These are phyloP conservation scores for Nidularia sp. DNA, from an alignment of 768 basidiomycete genomes.

Conservation along the genomic window DNA sequence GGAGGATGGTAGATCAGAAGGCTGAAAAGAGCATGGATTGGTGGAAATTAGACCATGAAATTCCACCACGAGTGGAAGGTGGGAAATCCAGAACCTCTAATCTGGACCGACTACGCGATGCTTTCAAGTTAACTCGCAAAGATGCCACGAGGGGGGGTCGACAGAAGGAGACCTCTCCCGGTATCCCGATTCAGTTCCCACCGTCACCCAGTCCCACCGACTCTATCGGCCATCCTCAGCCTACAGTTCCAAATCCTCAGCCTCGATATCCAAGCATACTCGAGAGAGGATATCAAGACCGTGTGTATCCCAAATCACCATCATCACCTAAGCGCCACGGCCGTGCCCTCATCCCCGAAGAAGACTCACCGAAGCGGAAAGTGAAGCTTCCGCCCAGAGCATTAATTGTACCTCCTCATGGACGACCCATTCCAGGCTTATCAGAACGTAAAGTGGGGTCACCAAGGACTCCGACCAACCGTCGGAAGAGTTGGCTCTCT, in stretches of 20 bases:
- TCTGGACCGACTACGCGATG: conserved; percentile 4
- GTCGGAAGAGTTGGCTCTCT: conserved; percentile 21
- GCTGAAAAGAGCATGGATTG: conserved; percentile 18
- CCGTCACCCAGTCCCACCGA: conserved; percentile 13
- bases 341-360: conserved; percentile 7
- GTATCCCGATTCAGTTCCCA: not conserved
- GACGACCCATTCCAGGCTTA: conserved; percentile 15
- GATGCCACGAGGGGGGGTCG: too few relatives aligned
- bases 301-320: conserved; percentile 13
- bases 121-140: too few relatives aligned
- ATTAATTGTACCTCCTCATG: conserved; percentile 15
- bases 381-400: conserved; percentile 15
- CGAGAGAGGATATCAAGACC: conserved; percentile 23
- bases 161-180: not conserved
- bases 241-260: conserved; percentile 19
- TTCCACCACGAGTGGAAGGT: not conserved
- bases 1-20: conserved; percentile 23
- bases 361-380: conserved; percentile 7
- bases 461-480: conserved; percentile 26
- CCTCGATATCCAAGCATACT: conserved; percentile 31
- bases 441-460: conserved; percentile 17
- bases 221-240: conserved; percentile 21
- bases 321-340: conserved; percentile 7
- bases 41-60: conserved; percentile 11
- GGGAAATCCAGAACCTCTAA: not conserved